Evolutionary conservation across 2,329 filamentous ascomycete genomes (phyloP), one percentile per base, ranked within the genome.

Genomic region (Ceratocystis colombiana): DNA sequence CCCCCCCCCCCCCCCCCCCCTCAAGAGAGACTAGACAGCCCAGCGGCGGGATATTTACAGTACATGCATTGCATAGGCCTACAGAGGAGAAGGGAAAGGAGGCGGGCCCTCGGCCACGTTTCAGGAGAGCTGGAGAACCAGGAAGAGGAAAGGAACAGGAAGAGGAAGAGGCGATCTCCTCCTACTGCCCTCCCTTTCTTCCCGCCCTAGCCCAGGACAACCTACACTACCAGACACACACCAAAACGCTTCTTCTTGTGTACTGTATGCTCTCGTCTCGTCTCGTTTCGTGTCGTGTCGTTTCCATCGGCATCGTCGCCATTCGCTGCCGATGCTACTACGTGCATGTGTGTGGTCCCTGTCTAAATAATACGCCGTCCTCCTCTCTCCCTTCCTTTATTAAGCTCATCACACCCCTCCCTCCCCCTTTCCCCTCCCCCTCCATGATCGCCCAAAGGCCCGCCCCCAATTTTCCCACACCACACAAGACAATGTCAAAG

Each of bases 21-120:
- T 41, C 37, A 15, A 41, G 3, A 41, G 37, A 41, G 37, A 41
- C 37, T 3, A 41, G 37, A 41, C 37, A 41, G 37, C 37, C 37
- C 37, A 41, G 37, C 10, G 12, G 12, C 37, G 12, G 37, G 10
- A 15, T 15, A 15, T 41, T 41, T 41, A 15, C 37, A 41, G 37
- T 41, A 41, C 37, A 41, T 41, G 37, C 37, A 37, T 53, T 22
- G n/a, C 48, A 53, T 8, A 53, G 15, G 22, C 25, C 22, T 17
- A 55, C 50, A 55, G 25, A 28, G 53, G 28, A 7, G 20, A 48
- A 22, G 46, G 48, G 48, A 64, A 67, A 64, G 65, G 61, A 64
- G 65, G 65, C 61, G 50, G 61, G 48, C 55, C 65, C 61, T 64
- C 65, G 65, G 65, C 65, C 65, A 67, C 65, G 65, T 67, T 67